Conservation (phyloP, 257 asterid species). For the Knoxia roxburghii region DNA sequence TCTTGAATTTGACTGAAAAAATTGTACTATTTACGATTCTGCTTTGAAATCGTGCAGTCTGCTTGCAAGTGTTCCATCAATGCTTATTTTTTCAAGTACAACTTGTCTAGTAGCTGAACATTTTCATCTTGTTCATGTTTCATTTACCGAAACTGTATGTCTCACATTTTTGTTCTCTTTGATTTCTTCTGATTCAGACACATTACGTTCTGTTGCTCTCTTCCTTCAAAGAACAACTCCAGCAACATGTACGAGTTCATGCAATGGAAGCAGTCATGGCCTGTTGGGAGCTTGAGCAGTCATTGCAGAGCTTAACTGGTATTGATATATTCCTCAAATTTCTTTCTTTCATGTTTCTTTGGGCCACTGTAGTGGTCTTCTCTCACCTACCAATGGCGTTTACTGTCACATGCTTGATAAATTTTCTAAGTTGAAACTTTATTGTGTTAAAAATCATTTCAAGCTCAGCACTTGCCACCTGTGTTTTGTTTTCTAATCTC, state of each 20-base stretch:
- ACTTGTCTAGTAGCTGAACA: too few relatives aligned
- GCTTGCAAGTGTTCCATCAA: too few relatives aligned
- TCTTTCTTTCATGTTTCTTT: neutral
- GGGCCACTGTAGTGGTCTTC: neutral
- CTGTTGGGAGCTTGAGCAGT: constrained; percentile 99
- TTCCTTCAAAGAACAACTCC: constrained; percentile 95
- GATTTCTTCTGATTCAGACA: constrained; percentile 48
- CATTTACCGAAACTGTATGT: neutral
- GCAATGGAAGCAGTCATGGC: constrained; percentile 99
- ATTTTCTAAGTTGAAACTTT: neutral
- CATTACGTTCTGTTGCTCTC: constrained; percentile 90
- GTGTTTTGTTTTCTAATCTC: too few relatives aligned
- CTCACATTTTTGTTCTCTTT: constrained; percentile 5
- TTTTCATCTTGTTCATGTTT: neutral
- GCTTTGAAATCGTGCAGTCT: too few relatives aligned
- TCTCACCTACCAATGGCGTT: neutral
- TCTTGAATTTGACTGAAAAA: too few relatives aligned
- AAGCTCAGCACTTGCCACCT: neutral
- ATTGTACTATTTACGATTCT: too few relatives aligned
- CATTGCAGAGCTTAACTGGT: constrained; percentile 97
- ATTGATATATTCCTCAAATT: neutral
- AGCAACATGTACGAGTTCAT: constrained; percentile 96
- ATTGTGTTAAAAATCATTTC: neutral
- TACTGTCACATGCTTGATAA: neutral
- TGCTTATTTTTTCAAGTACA: neutral